phyloP scores from a whole-genome alignment of 2,329 filamentous ascomycete species.

The Trichophyton mentagrophytes region DNA sequence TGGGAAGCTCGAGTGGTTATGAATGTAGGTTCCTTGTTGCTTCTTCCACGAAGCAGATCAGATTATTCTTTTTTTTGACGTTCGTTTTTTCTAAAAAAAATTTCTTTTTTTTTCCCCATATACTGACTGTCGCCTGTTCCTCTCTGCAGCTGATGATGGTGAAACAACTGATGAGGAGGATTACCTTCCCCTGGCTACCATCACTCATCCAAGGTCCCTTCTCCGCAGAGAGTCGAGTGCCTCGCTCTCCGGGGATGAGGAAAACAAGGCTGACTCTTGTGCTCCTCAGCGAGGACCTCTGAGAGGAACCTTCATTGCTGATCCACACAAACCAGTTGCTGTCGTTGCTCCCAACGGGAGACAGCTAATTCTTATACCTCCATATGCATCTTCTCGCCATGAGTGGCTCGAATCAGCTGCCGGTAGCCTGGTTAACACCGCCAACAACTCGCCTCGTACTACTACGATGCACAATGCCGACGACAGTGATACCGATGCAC shows the following conservation, averaged over 20 bases:
- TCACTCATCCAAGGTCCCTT: slow-evolving; percentile 37
- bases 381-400: slow-evolving; percentile 35
- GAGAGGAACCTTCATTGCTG: slow-evolving; percentile 37
- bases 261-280: slow-evolving; percentile 19
- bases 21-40: slow-evolving; percentile 39
- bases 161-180: slow-evolving; percentile 51
- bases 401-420: slow-evolving; percentile 34
- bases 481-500: slow-evolving; percentile 34
- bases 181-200: slow-evolving; percentile 36
- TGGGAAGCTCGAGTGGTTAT: slow-evolving; percentile 40
- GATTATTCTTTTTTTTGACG: not conserved
- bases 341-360: slow-evolving; percentile 37
- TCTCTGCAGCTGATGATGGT: slow-evolving; percentile 41
- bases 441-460: slow-evolving; percentile 31
- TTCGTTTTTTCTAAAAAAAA: not conserved
- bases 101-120: slow-evolving; percentile 13
- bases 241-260: slow-evolving; percentile 33
- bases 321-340: slow-evolving; percentile 37
- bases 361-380: slow-evolving; percentile 36
- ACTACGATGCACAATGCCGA: slow-evolving; percentile 29
- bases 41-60: not conserved
- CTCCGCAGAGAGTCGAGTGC: slow-evolving; percentile 38
- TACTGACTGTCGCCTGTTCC: slow-evolving; percentile 1
- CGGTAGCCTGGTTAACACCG: slow-evolving; percentile 31
- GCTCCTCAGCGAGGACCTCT: slow-evolving; percentile 34